Conservation (phyloP, 192 early-diverging fungal genomes). For the Coemansia pectinata region DNA sequence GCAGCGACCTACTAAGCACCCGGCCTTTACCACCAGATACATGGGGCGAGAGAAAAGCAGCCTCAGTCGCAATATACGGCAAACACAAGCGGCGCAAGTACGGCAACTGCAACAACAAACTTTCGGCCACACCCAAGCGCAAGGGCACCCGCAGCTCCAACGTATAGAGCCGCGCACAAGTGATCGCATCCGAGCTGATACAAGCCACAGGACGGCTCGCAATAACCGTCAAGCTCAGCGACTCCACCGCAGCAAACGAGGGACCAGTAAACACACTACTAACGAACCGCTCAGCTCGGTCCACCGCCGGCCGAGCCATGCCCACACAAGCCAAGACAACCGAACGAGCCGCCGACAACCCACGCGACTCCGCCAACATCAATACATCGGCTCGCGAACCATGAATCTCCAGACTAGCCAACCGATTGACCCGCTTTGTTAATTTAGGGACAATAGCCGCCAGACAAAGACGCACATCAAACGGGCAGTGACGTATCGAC, state of each 20-base stretch:
- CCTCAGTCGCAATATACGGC: conserved; percentile 13
- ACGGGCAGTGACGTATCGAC: not conserved
- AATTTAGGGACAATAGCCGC: not conserved
- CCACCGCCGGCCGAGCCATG: not conserved
- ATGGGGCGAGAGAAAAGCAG: not conserved
- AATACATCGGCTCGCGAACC: not conserved
- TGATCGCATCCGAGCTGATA: not conserved
- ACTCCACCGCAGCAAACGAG: not conserved
- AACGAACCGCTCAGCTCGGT: conserved; percentile 5
- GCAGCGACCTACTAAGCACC: conserved; percentile 11
- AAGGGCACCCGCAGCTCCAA: conserved; percentile 24
- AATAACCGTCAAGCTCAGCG: conserved; percentile 1
- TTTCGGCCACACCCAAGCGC: not conserved
- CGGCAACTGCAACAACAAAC: conserved; percentile 7
- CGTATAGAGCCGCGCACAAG: not conserved
- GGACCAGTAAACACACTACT: not conserved
- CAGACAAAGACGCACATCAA: conserved; percentile 11
- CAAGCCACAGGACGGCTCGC: not conserved
- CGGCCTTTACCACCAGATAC: not conserved
- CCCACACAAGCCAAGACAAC: not conserved
- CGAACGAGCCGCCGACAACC: not conserved
- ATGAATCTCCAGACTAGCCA: not conserved
- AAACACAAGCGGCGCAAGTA: conserved; percentile 1
- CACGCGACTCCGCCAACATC: not conserved
- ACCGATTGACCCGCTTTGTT: not conserved